Evolutionary conservation across 768 basidiomycete genomes (phyloP).

Genomic region (Ramaria rubella): DNA sequence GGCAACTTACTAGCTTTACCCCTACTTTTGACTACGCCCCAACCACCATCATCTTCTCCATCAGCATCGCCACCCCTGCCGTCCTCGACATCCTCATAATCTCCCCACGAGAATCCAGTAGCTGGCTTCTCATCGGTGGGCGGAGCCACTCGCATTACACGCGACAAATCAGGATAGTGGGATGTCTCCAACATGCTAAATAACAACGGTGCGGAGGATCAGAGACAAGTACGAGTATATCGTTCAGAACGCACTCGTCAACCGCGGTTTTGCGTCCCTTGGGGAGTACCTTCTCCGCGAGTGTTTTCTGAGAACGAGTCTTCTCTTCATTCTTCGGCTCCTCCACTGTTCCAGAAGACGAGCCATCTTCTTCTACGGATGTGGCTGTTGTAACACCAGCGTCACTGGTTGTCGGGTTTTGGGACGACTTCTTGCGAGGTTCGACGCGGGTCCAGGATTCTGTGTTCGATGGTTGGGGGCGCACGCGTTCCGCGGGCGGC

Average conservation of each 20-base stretch:
- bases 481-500: conserved; percentile 11
- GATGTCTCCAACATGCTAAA: conserved; percentile 59
- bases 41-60: conserved; percentile 67
- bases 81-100: conserved; percentile 56
- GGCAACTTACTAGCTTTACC: conserved; percentile 28
- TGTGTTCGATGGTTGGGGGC: conserved; percentile 13
- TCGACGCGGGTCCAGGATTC: conserved; percentile 71
- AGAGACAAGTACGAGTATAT: neutral
- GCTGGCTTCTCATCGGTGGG: conserved; percentile 51
- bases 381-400: conserved; percentile 46
- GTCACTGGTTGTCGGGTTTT: conserved; percentile 33
- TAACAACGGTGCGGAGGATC: conserved; percentile 11
- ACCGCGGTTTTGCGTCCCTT: conserved; percentile 59
- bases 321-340: conserved; percentile 6
- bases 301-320: conserved; percentile 26
- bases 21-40: conserved; percentile 68
- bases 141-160: conserved; percentile 62
- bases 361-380: conserved; percentile 17
- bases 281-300: conserved; percentile 60
- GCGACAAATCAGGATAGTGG: conserved; percentile 47
- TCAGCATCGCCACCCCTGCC: conserved; percentile 51
- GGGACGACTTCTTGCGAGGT: conserved; percentile 27
- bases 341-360: conserved; percentile 8
- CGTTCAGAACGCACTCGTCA: conserved; percentile 52
- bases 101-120: conserved; percentile 64